Evolutionary conservation across 495 filamentous ascomycete genomes (phyloP).

Genomic region (Collariella sp.): DNA sequence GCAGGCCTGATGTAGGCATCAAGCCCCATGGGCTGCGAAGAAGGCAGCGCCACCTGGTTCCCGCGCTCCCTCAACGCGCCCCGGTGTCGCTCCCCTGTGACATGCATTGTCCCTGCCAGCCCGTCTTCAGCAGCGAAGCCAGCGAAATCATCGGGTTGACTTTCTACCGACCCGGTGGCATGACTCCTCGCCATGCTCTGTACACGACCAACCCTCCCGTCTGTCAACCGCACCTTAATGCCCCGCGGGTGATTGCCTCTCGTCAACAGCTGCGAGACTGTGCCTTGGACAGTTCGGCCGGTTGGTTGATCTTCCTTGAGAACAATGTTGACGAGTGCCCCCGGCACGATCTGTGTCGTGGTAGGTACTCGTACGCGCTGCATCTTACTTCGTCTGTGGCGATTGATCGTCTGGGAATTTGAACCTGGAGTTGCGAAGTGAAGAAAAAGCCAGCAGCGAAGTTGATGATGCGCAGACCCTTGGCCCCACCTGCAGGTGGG

Average conservation of each 20-base stretch:
- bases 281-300: conserved; percentile 55
- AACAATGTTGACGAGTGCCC: conserved; percentile 57
- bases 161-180: not conserved
- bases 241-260: conserved; percentile 62
- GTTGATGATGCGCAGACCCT: too few species aligned
- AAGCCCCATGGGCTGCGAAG: conserved; percentile 25
- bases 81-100: conserved; percentile 3
- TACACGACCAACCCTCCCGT: conserved; percentile 61
- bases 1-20: conserved; percentile 41
- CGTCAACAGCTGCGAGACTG: conserved; percentile 55
- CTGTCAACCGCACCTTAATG: conserved; percentile 62
- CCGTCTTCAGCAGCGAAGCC: conserved; percentile 3
- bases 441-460: too few species aligned
- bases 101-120: not conserved
- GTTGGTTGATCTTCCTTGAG: conserved; percentile 65
- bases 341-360: conserved; percentile 43
- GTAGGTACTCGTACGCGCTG: too few species aligned
- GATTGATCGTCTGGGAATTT: too few species aligned
- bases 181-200: conserved; percentile 42
- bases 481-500: too few species aligned
- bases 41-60: conserved; percentile 4
- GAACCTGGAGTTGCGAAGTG: too few species aligned
- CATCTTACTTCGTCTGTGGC: too few species aligned
- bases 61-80: not conserved
- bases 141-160: not conserved